Percentiles rank a stretch among this genome's conserved stretches.
Conservation (phyloP, 139 green algal species). For the Chlamydomonas eustigma region DNA sequence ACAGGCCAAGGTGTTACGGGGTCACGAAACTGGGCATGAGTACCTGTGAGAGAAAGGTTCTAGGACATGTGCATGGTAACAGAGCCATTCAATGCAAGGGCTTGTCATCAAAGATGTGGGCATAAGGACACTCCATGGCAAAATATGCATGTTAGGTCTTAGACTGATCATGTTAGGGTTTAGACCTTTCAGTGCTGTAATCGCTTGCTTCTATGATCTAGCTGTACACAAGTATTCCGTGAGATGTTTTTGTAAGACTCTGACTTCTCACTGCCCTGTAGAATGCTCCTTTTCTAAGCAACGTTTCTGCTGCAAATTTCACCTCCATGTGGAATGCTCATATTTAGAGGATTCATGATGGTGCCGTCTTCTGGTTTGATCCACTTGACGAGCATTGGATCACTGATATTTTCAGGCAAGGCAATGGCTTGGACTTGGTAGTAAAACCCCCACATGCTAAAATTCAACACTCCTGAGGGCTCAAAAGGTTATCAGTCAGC, state of each 20-base stretch:
- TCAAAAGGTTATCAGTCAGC: background rate
- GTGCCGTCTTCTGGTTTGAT: constrained; percentile 9
- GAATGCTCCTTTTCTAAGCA: background rate
- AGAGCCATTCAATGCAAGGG: too few relatives aligned
- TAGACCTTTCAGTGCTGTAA: too few relatives aligned
- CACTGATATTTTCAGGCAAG: constrained; percentile 25
- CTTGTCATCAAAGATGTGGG: too few relatives aligned
- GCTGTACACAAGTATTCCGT: too few relatives aligned
- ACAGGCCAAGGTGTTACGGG: constrained; percentile 30
- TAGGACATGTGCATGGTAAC: too few relatives aligned
- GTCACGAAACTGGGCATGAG: constrained; percentile 41
- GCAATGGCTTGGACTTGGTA: constrained; percentile 37
- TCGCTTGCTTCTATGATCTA: too few relatives aligned
- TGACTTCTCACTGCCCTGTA: background rate
- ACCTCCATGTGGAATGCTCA: background rate
- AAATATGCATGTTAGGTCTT: too few relatives aligned
- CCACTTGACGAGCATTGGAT: constrained; percentile 38
- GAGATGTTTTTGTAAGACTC: too few relatives aligned
- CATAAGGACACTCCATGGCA: too few relatives aligned
- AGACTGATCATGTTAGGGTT: too few relatives aligned
- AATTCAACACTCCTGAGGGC: constrained; percentile 19
- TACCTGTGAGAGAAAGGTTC: constrained; percentile 23
- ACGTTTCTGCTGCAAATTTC: background rate
- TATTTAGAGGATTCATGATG: background rate
- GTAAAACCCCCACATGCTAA: constrained; percentile 25